Evolutionary conservation across 164 flowering plant genomes (phyloP), one percentile per base, ranked within the genome.

Genomic region (Euptelea pleiosperma): DNA sequence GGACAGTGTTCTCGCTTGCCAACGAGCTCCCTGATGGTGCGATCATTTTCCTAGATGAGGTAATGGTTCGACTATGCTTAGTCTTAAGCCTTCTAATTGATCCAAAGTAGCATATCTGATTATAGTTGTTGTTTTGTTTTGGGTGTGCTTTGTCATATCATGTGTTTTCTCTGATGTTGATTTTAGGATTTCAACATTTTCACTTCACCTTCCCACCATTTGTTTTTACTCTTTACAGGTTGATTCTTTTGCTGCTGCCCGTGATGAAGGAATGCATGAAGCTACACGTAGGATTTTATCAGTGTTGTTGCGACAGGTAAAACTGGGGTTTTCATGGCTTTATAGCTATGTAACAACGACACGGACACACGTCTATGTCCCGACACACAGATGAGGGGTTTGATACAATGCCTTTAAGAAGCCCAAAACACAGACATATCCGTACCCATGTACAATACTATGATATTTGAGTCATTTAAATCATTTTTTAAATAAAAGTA

Each of bases 211-310:
- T 58, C 26, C 19, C 24, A 28, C 21, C 16, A n/a, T n/a, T n/a
- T 37, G 26, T 8, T 34, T 45, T 55, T 58, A 29, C 10, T 22
- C 7, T 18, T 39, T 55, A 28, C 73, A 88, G 99, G 84, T 88
- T 69, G 99, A 93, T 84, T 86, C 97, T 60, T 80, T 93, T 78
- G 99, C 99, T 70, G 71, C 72, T 74, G 58, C 91, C 66, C 96
- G 99, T 65, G 96, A 85, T 71, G 80, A 62, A 61, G 97, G 89
- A 68, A 93, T 85, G 78, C 99, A 93, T 75, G 99, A 93, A 78
- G 99, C 99, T 60, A 90, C 97, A 4, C 83, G 99, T 6, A 82
- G 99, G 73, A 69, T 93, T 49, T 79, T 93, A 57, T 93, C 98
- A 10, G 97, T 93, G 30, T 57, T 93, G 54, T 45, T 93, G 69